Evolutionary conservation across 208 protist genomes (phyloP).

Genomic region (Leishmania major): DNA sequence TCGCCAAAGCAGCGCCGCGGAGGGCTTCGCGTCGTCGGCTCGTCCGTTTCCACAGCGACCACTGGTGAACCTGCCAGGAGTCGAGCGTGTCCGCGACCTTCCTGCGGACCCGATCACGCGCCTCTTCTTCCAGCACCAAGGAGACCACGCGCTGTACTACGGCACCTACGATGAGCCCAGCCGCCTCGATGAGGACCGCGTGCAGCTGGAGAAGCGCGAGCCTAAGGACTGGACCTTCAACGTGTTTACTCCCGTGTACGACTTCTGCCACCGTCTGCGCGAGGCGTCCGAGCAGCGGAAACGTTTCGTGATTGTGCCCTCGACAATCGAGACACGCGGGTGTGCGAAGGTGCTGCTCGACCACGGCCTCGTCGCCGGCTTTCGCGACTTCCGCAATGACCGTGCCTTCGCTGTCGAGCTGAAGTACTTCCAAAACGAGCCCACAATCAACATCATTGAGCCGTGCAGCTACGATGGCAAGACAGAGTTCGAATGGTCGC

Average conservation of each 20-base stretch:
- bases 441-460: constrained; percentile 89
- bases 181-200: constrained; percentile 73
- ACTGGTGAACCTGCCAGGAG: constrained; percentile 83
- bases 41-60: constrained; percentile 44
- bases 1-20: constrained; percentile 3
- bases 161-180: constrained; percentile 85
- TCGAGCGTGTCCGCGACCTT: constrained; percentile 81
- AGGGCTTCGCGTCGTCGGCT: constrained; percentile 10
- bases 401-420: constrained; percentile 91
- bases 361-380: constrained; percentile 88
- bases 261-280: constrained; percentile 90
- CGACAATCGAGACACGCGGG: constrained; percentile 86
- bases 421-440: constrained; percentile 91
- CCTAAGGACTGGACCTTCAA: constrained; percentile 75
- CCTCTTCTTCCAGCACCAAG: constrained; percentile 93
- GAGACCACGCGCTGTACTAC: constrained; percentile 92
- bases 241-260: constrained; percentile 83
- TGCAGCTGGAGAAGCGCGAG: constrained; percentile 86
- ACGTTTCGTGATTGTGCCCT: constrained; percentile 90
- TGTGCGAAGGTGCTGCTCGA: constrained; percentile 87
- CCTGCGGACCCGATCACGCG: constrained; percentile 91
- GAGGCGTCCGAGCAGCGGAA: constrained; percentile 89
- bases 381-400: constrained; percentile 93
- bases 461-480: constrained; percentile 86
- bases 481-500: constrained; percentile 92